These are phyloP conservation scores for Penicillium steckii DNA, from an alignment of 495 filamentous ascomycete species.

Conservation along the genomic window DNA sequence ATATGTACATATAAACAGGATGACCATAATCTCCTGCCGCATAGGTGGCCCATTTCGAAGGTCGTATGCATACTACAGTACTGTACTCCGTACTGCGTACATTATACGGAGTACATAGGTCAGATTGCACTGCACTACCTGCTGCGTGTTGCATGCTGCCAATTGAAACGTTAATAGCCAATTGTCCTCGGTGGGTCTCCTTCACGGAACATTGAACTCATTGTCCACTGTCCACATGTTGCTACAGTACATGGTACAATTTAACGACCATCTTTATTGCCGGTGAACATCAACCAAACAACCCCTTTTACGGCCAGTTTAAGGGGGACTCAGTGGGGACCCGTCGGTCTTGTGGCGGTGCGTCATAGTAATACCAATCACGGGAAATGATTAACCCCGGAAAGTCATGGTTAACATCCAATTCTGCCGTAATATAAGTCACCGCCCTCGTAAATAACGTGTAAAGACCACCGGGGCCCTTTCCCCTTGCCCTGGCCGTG, in stretches of 20 bases:
- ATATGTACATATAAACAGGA: too few relatives aligned
- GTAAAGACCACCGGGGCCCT: conserved; percentile 13
- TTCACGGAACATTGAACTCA: too few relatives aligned
- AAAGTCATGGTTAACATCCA: not conserved
- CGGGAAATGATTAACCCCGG: not conserved
- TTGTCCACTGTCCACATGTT: too few relatives aligned
- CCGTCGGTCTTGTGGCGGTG: conserved; percentile 23
- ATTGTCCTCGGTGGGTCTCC: not conserved
- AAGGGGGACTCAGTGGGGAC: conserved; percentile 18
- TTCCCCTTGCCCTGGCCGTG: conserved; percentile 9
- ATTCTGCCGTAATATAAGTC: conserved; percentile 5
- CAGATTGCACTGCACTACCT: too few relatives aligned
- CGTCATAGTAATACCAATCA: conserved; percentile 20
- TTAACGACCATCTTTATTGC: too few relatives aligned
- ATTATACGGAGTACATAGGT: too few relatives aligned
- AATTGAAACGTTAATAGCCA: not conserved
- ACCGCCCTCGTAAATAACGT: conserved; percentile 21
- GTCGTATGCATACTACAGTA: too few relatives aligned
- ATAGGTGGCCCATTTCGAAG: too few relatives aligned
- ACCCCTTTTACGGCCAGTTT: conserved; percentile 23
- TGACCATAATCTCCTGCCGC: too few relatives aligned
- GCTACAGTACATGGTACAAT: too few relatives aligned
- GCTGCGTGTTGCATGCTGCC: too few relatives aligned
- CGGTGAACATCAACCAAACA: not conserved
- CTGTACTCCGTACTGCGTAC: too few relatives aligned